Base-by-base conservation (phyloP, 495 filamentous ascomycete species). In the Glonium stellatum region DNA sequence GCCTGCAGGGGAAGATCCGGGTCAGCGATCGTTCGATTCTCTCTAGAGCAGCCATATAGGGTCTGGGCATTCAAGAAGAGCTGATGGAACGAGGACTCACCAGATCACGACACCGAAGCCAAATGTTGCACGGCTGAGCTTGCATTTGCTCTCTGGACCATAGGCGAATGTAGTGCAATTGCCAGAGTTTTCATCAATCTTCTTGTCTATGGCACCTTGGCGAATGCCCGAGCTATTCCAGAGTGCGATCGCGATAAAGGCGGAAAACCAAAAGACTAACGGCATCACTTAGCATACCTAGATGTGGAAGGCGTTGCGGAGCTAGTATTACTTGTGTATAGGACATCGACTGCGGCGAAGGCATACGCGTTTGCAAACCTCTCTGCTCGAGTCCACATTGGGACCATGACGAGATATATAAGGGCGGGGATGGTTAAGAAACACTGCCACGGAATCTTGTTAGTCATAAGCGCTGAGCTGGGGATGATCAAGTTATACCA, bases 341-440 rank as follows among this genome's bases (percentile, higher is more conserved):
- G 53, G 3, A 77, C 73, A 69, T 97, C 92, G 48, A 95, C 74
- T 5, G 78, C 79, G 19, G 86, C 81, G 72, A 95, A 89, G 54
- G 82, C 90, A 70, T 93, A 91, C 10, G 89, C 86, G 64, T 95
- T 85, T 48, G 88, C 88, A 62, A 91, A 82, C 66, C 83, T 85
- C 31, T 82, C 80, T 31, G 90, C 88, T 59, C 90, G 84, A n/a
- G 83, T 79, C 78, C 89, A 96, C 68, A 89, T 84, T 23, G 90
- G 91, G 5, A 90, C 83, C 76, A 90, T 87, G 53, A 83, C 81
- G 57, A 92, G 80, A 71, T 92, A 97, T 59, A 96, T 81, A 61
- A 93, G 81, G 23, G 84, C 88, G 5, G 90, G 91, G 56, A 91
- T 79, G 58, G 84, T 85, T 60, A 96, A 73, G 82, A 90, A 95